Evolutionary conservation across 2,329 filamentous ascomycete genomes (phyloP).

Genomic region (Nannizziopsis barbatae): DNA sequence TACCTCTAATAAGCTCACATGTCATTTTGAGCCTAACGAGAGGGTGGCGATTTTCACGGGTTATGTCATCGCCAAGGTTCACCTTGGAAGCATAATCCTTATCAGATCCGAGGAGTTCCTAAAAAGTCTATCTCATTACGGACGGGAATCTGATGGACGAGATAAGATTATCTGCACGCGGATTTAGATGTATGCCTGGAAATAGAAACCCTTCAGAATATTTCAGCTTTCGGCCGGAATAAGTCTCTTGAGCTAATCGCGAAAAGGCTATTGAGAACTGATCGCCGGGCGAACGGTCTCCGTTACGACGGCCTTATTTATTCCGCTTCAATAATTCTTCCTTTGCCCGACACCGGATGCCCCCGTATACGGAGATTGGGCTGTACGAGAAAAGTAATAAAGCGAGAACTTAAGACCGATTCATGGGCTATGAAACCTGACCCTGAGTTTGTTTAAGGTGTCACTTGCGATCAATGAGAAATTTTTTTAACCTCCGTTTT

Average conservation of each 20-base stretch:
- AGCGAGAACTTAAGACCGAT: background rate
- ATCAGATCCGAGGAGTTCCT: slow-evolving; percentile 10
- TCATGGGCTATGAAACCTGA: too few species aligned
- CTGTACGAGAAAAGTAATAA: slow-evolving; percentile 1
- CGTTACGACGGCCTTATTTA: background rate
- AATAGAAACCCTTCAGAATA: too few species aligned
- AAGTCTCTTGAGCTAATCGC: background rate
- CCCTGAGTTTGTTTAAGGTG: too few species aligned
- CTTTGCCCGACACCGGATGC: background rate
- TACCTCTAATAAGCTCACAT: too few species aligned
- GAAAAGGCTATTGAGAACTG: too few species aligned
- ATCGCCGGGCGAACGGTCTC: background rate
- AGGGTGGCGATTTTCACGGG: background rate
- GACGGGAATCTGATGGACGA: slow-evolving; percentile 3
- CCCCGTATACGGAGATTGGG: slow-evolving; percentile 1
- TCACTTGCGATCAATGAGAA: too few species aligned
- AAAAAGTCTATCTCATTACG: too few species aligned
- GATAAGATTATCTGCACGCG: slow-evolving; percentile 6
- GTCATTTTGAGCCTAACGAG: too few species aligned
- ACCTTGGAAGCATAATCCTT: background rate
- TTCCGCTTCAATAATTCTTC: background rate
- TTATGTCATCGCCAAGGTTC: slow-evolving; percentile 4
- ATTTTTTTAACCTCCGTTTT: too few species aligned
- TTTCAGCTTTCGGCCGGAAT: too few species aligned
- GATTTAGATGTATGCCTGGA: too few species aligned